phyloP scores from a whole-genome alignment of 495 filamentous ascomycete genomes.

The Neurospora africana region DNA sequence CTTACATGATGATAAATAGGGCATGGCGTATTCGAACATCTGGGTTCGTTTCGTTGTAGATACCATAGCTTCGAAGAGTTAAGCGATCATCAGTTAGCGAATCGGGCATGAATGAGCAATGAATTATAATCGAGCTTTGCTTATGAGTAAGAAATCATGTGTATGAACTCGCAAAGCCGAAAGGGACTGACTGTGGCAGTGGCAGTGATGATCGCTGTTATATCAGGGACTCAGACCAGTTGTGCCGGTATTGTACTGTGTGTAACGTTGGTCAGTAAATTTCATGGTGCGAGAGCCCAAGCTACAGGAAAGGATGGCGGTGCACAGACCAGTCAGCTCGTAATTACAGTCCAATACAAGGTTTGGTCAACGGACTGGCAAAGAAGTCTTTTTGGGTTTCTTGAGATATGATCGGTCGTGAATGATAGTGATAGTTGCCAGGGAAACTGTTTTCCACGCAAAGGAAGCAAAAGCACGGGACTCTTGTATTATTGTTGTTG shows the following conservation, averaged over 20 bases:
- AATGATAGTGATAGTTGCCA: background rate
- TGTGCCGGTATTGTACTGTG: too few relatives aligned
- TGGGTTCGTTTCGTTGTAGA: background rate
- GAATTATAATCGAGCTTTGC: background rate
- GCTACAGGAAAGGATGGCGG: too few relatives aligned
- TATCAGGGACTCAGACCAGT: too few relatives aligned
- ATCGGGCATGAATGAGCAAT: background rate
- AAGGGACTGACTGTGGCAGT: background rate
- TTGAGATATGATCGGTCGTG: too few relatives aligned
- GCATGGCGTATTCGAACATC: background rate
- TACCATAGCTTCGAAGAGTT: background rate
- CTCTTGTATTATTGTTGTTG: background rate
- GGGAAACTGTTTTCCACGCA: background rate
- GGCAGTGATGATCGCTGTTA: too few relatives aligned
- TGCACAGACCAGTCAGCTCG: too few relatives aligned
- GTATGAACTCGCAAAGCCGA: too few relatives aligned
- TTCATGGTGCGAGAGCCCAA: too few relatives aligned
- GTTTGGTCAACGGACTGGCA: too few relatives aligned
- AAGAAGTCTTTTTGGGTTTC: too few relatives aligned
- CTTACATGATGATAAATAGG: background rate
- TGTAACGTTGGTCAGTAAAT: too few relatives aligned
- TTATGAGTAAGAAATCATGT: background rate
- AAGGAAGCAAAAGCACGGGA: background rate
- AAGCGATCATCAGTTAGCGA: background rate
- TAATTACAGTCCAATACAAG: too few relatives aligned